Base-by-base conservation (phyloP, 257 asterid species). In the Nyctanthes arbortristis region DNA sequence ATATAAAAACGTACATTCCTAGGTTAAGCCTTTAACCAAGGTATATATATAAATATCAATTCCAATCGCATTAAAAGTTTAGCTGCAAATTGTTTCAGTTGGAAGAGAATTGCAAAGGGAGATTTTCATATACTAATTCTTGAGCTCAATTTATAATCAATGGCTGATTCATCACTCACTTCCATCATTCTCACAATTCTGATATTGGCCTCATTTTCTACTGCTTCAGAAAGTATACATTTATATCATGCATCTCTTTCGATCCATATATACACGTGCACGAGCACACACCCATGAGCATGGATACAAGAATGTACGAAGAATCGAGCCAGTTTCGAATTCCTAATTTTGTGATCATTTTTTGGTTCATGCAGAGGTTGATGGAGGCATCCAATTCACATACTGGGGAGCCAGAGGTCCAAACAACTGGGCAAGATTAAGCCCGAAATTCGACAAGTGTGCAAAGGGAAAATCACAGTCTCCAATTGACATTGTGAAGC, bases 341-440 rank as follows among this genome's bases (percentile, higher is more conserved):
- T 9, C 3, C 5, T 39, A 7, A 39, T 13, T 39, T 16, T 13
- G 14, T 39, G 4, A 13, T 13, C n/a, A n/a, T 10, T 29, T 27
- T 7, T 56, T 30, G n/a, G 7, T 4, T 16, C 54, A 8, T 10
- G 12, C 30, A 56, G 72, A 31, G 47, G 32, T 58, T 59, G 61
- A 5, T 35, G 64, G 13, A 31, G 67, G 4, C 12, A 11, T 71
- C 33, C 65, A 65, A 7, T 82, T 73, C 63, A 67, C 74, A 49
- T 82, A 82, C 62, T 1, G 54, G 54, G 87, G 87, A 30, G 31
- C 75, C 45, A 69, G 61, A 27, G 87, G 82, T 39, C 87, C 87
- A 24, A 28, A 55, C 31, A 75, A 45, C 8, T 82, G 87, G 87
- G 87, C 80, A 68, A 67, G 40, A 20, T 79, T 82, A 65, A 77